Conservation (phyloP, 2,329 filamentous ascomycete species). For the Trichophyton schoenleinii region DNA sequence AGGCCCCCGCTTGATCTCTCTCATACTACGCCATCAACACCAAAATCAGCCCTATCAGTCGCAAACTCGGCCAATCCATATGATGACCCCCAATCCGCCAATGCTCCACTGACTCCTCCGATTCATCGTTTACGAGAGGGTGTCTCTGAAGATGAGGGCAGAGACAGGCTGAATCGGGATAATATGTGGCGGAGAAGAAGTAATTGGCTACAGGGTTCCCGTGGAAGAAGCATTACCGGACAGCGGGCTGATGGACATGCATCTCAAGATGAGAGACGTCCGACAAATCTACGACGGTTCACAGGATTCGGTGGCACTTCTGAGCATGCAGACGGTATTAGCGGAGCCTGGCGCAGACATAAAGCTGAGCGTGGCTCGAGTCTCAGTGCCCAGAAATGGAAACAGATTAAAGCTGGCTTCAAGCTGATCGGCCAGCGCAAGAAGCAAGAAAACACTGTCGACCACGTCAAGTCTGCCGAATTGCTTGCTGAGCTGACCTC, state of each 20-base stretch:
- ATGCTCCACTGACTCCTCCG: constrained; percentile 48
- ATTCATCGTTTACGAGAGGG: constrained; percentile 46
- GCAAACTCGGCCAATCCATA: constrained; percentile 30
- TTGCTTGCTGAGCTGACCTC: constrained; percentile 90
- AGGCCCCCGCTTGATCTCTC: constrained; percentile 44
- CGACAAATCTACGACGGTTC: constrained; percentile 52
- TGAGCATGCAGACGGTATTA: constrained; percentile 50
- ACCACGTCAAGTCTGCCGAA: constrained; percentile 90
- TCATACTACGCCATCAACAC: constrained; percentile 57
- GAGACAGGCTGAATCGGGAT: constrained; percentile 46
- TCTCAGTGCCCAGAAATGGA: constrained; percentile 71
- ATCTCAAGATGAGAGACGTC: constrained; percentile 40
- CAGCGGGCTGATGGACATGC: constrained; percentile 41
- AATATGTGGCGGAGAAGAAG: constrained; percentile 48
- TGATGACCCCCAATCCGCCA: constrained; percentile 27
- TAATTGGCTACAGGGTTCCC: constrained; percentile 40
- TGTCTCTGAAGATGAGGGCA: constrained; percentile 63
- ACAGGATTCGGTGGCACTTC: constrained; percentile 52
- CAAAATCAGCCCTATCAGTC: constrained; percentile 39
- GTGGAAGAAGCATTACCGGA: constrained; percentile 37
- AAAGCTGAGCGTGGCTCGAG: constrained; percentile 56
- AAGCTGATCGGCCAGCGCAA: constrained; percentile 64
- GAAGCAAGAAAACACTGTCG: constrained; percentile 68
- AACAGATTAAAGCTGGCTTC: constrained; percentile 78
- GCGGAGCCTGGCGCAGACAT: constrained; percentile 41